Evolutionary conservation across 2,329 filamentous ascomycete genomes (phyloP), one percentile per base, ranked within the genome.

Genomic region (Geosmithia morbida): DNA sequence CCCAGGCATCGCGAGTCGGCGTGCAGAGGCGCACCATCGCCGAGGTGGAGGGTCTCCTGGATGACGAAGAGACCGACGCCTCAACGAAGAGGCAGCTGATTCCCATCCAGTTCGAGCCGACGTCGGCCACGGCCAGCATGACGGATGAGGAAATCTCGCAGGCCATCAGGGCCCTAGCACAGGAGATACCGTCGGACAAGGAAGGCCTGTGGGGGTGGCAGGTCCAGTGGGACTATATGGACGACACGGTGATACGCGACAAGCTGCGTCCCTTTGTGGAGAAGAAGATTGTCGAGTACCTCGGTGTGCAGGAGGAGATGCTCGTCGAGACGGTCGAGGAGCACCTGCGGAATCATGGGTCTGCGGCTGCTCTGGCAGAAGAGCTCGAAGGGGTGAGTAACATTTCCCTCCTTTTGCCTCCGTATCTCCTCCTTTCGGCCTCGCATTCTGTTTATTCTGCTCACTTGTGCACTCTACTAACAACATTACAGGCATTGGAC

Each of bases 211-310:
- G 90, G 87, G 77, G 74, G n/a, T 97, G 88, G 87, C 70, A 83
- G 17, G 80, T 98, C 61, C 85, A 89, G 56, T 98, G 92, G 92
- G 84, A 94, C 46, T 87, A 81, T 64, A 74, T 98, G 61, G 86
- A 94, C 59, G 83, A 92, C 51, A 72, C 75, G 16, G 75, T 92
- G 41, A 79, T 97, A 50, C 77, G 79, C 51, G 85, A 94, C 53
- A 89, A 96, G 61, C 78, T 98, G 55, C 80, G 85, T 58, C 89
- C 90, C 29, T 98, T 96, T 67, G 87, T 97, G 48, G 88, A 95
- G 70, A 94, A 94, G 76, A 98, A 97, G 74, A 87, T 97, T 55
- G 83, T 98, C 51, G 92, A 98, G 65, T 94, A 92, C 57, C 75
- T 98, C 45, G 94, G 94, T 50, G 85, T 98, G 49, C 88, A 97